Evolutionary conservation across 2,329 filamentous ascomycete species (phyloP).

Genomic region (Teratosphaeriaceae sp.): DNA sequence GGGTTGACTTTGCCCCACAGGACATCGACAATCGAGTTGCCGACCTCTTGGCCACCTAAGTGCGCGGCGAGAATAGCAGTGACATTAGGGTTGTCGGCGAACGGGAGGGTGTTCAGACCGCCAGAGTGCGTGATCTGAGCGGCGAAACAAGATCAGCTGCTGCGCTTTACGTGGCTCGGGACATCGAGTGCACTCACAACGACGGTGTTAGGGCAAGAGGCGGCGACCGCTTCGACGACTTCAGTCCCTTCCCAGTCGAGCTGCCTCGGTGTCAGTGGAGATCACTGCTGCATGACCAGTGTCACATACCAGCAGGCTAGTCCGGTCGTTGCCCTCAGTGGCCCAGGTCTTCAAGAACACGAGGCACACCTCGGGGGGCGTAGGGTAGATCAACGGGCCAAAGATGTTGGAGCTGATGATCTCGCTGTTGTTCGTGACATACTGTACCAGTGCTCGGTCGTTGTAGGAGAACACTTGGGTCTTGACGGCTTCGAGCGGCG

Average conservation of each 20-base stretch:
- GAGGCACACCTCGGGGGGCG: slow-evolving; percentile 42
- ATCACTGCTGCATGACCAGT: background rate
- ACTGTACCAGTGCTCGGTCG: slow-evolving; percentile 38
- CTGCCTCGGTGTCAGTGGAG: background rate
- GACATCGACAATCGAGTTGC: slow-evolving; percentile 19
- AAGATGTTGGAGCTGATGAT: slow-evolving; percentile 27
- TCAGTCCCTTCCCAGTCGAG: slow-evolving; percentile 38
- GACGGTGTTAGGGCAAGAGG: slow-evolving; percentile 20
- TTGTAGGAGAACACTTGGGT: slow-evolving; percentile 20
- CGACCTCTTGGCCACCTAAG: slow-evolving; percentile 20
- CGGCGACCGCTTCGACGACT: slow-evolving; percentile 35
- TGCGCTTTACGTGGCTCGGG: too few relatives aligned
- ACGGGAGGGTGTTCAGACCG: slow-evolving; percentile 33
- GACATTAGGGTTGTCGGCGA: slow-evolving; percentile 30
- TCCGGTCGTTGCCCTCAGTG: slow-evolving; percentile 39
- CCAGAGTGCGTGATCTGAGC: slow-evolving; percentile 23
- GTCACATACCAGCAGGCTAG: slow-evolving; percentile 22
- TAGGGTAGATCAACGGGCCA: slow-evolving; percentile 35
- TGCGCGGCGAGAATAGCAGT: slow-evolving; percentile 23
- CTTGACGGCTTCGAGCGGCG: slow-evolving; percentile 38
- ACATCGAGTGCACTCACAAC: too few relatives aligned
- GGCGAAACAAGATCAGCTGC: too few relatives aligned
- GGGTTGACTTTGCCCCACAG: slow-evolving; percentile 22
- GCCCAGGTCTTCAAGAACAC: slow-evolving; percentile 54
- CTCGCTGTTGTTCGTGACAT: slow-evolving; percentile 34